Percentiles rank a stretch among this genome's conserved stretches.
Evolutionary conservation across 345 rosid species (phyloP).

Genomic region (Ailanthus altissimus): DNA sequence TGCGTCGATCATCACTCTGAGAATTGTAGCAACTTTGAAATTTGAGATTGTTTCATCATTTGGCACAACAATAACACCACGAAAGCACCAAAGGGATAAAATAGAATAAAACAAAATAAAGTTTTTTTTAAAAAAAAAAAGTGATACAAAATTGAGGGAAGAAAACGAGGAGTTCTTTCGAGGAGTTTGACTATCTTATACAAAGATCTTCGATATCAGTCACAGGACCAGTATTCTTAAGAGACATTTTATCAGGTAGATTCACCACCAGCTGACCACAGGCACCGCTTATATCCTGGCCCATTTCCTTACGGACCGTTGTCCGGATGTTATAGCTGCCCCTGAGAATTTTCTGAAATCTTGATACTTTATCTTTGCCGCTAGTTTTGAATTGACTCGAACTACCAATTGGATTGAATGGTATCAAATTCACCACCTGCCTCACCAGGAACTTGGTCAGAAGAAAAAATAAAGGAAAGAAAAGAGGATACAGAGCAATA

Average conservation of each 20-base stretch:
- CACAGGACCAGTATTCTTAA: slow-evolving; percentile 30
- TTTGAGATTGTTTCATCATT: neutral
- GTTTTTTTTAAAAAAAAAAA: too few species aligned
- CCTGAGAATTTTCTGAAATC: slow-evolving; percentile 81
- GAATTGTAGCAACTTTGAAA: neutral
- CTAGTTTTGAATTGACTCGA: slow-evolving; percentile 69
- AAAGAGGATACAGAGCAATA: slow-evolving; percentile 5
- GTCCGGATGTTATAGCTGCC: slow-evolving; percentile 74
- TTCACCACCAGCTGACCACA: slow-evolving; percentile 93
- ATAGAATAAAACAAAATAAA: too few species aligned
- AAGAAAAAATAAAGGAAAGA: neutral
- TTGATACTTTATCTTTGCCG: slow-evolving; percentile 52
- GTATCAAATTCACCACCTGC: slow-evolving; percentile 94
- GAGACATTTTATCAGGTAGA: slow-evolving; percentile 43
- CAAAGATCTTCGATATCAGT: slow-evolving; percentile 92
- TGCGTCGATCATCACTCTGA: too few species aligned
- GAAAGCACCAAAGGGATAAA: neutral
- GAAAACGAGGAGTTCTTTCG: neutral
- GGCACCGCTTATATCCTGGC: slow-evolving; percentile 91
- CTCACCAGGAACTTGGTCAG: slow-evolving; percentile 18
- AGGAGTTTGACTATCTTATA: slow-evolving; percentile 25
- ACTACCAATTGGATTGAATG: slow-evolving; percentile 84
- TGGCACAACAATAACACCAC: neutral
- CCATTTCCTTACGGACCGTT: slow-evolving; percentile 85
- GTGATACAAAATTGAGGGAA: slow-evolving; percentile 1